Evolutionary conservation across 2,329 filamentous ascomycete species (phyloP).

Genomic region (Colletotrichum lentis): DNA sequence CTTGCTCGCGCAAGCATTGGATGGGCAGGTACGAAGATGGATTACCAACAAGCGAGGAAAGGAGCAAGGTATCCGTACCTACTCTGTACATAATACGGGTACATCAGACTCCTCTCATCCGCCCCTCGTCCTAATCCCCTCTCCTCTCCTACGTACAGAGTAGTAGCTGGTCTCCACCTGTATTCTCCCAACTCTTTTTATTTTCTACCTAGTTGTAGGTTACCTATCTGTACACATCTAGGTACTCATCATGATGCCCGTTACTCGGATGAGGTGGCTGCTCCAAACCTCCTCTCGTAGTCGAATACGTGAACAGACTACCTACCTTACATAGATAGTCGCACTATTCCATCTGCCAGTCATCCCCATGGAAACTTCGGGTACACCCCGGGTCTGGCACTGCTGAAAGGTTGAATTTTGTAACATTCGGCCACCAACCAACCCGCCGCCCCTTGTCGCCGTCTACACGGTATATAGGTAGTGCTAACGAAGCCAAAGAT

Average conservation of each 20-base stretch:
- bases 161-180: background rate
- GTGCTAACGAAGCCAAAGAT: background rate
- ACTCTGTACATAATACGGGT: background rate
- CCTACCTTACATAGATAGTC: background rate
- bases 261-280: background rate
- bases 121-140: background rate
- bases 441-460: background rate
- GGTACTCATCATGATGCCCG: background rate
- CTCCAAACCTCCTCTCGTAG: background rate
- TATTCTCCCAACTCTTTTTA: too few relatives aligned
- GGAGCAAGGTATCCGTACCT: background rate
- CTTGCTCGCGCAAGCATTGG: slow-evolving; percentile 16
- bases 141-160: too few relatives aligned
- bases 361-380: too few relatives aligned
- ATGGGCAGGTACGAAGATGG: slow-evolving; percentile 4
- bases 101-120: too few relatives aligned
- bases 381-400: background rate
- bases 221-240: background rate
- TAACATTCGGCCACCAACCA: background rate
- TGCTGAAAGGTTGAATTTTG: background rate
- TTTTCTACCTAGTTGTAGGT: too few relatives aligned
- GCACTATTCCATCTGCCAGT: background rate
- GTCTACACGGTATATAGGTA: background rate
- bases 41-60: slow-evolving; percentile 7
- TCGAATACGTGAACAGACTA: background rate